A percentile compares a stretch with the other conserved stretches of the same genome.
phyloP scores from a whole-genome alignment of 805 yeast genomes.

The Myxozyma melibiosi region DNA sequence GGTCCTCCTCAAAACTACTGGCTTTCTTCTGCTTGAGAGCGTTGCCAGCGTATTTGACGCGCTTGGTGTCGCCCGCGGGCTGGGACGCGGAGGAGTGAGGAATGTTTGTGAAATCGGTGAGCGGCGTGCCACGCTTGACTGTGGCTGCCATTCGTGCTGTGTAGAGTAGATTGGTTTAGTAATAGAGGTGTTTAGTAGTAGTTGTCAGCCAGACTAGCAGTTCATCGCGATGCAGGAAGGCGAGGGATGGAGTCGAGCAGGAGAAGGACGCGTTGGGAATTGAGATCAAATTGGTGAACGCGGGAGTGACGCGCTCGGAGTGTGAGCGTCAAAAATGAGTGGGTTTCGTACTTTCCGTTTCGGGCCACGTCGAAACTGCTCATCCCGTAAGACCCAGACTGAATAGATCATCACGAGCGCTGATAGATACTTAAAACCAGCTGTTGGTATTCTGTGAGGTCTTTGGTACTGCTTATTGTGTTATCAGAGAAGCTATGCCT shows the following conservation, averaged over 20 bases:
- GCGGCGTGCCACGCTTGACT: conserved; percentile 23
- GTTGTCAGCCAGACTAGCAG: too few species aligned
- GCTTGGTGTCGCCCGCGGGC: conserved; percentile 8
- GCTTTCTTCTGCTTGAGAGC: conserved; percentile 36
- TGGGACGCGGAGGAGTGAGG: conserved; percentile 6
- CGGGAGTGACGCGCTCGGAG: conserved; percentile 7
- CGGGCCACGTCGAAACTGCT: neutral
- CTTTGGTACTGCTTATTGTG: too few species aligned
- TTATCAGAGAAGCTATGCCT: neutral
- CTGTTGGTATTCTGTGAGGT: too few species aligned
- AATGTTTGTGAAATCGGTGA: conserved; percentile 26
- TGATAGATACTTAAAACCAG: too few species aligned
- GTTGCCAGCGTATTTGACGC: conserved; percentile 13
- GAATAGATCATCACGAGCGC: too few species aligned
- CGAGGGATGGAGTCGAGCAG: neutral
- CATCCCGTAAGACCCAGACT: too few species aligned
- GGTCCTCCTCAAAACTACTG: conserved; percentile 57
- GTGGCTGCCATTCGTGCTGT: conserved; percentile 10
- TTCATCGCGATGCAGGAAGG: too few species aligned
- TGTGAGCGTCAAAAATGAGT: neutral
- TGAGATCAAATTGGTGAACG: neutral
- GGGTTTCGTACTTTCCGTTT: neutral
- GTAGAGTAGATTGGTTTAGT: too few species aligned
- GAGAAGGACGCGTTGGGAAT: conserved; percentile 5
- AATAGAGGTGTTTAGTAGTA: too few species aligned